phyloP scores from a whole-genome alignment of 257 asterid species.

The Nicotiana attenuata region DNA sequence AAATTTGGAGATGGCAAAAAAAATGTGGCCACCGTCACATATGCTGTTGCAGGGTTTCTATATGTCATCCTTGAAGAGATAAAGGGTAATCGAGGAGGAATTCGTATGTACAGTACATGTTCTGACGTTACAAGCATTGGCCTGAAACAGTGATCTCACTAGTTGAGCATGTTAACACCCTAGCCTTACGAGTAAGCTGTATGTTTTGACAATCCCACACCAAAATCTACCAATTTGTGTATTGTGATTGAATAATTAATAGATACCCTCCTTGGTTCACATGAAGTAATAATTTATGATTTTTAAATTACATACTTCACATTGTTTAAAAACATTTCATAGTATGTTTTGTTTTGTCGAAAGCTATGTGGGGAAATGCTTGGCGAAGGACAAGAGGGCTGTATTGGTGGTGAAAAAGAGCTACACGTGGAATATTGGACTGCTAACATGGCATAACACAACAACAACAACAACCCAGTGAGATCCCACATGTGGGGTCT shows the following conservation, averaged over 20 bases:
- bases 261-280: neutral
- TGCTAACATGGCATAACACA: too few species aligned
- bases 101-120: neutral
- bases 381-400: neutral
- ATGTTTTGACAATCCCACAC: neutral
- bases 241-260: neutral
- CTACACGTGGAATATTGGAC: too few species aligned
- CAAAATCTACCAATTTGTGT: neutral
- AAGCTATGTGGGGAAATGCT: neutral
- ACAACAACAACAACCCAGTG: too few species aligned
- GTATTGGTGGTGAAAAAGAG: too few species aligned
- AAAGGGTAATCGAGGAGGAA: neutral
- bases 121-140: neutral
- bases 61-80: constrained; percentile 65
- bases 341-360: neutral
- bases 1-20: constrained; percentile 48
- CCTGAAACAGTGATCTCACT: neutral
- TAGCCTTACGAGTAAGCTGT: neutral
- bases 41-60: constrained; percentile 51
- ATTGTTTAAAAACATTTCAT: neutral
- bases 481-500: too few species aligned
- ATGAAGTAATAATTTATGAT: neutral
- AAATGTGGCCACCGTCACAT: constrained; percentile 56
- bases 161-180: neutral
- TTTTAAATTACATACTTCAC: neutral